Percentiles rank a stretch among this genome's conserved stretches.
These are phyloP conservation scores for Forsythia suspensa DNA, from an alignment of 257 asterid species.

Conservation along the genomic window DNA sequence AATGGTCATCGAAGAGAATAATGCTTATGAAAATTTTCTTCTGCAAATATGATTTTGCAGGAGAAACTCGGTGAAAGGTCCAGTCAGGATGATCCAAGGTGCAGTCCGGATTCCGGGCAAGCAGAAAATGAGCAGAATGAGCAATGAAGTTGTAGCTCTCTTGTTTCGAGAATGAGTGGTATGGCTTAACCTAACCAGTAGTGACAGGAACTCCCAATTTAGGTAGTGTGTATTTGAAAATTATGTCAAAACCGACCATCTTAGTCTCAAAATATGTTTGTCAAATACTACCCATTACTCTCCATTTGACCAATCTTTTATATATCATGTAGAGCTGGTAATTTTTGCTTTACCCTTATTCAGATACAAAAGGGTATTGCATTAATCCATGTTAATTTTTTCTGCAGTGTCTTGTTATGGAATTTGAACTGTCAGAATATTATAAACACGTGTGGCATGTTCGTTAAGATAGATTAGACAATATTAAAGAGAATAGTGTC, in stretches of 20 bases:
- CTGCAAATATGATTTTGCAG: constrained; percentile 39
- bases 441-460: no score
- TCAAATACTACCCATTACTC: not conserved
- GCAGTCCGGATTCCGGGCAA: constrained; percentile 32
- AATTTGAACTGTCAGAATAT: not conserved
- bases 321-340: not conserved
- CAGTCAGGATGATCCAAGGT: constrained; percentile 48
- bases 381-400: not conserved
- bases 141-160: constrained; percentile 24
- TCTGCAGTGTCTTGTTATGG: not conserved
- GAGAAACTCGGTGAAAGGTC: constrained; percentile 66
- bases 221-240: constrained; percentile 37
- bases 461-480: no score
- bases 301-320: constrained; percentile 16
- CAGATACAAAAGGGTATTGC: not conserved
- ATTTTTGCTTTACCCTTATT: not conserved
- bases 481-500: no score
- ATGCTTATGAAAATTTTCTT: not conserved
- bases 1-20: not conserved
- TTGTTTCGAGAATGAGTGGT: constrained; percentile 24
- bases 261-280: constrained; percentile 27
- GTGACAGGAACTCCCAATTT: constrained; percentile 24
- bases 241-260: constrained; percentile 24
- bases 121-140: constrained; percentile 27
- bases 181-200: constrained; percentile 48